Evolutionary conservation across 768 basidiomycete species (phyloP), one percentile per base, ranked within the genome.

Genomic region (Suillus americanus): DNA sequence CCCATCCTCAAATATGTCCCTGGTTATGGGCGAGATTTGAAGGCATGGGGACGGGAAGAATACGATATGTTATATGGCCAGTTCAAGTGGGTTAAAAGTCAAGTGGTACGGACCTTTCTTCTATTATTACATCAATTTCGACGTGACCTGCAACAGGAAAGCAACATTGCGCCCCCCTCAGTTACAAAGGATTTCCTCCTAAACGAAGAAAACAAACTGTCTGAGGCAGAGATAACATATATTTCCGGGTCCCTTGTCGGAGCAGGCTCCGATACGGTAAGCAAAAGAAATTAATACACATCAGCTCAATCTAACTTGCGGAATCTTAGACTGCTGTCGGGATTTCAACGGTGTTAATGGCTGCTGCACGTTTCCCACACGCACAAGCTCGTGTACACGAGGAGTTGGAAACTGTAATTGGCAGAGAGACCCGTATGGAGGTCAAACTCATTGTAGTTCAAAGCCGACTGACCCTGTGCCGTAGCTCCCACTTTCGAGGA

Each of bases 171-270:
- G 0, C 53, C 69, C 5, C 53, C 65, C 16, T 78, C 83, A 5
- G 86, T 89, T 55, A 85, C 82, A 1, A 83, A 81, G 69, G 84
- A 85, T 62, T 80, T 86, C 46, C 69, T 87, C 3, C 82, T 83
- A 45, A 79, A 78, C 2, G 68, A 70, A 0, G 82, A 85, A 46
- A 80, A 84, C 16, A 80, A 80, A 14, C 74, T 88, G 3, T 79
- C 81, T 6, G 81, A 84, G 62, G 73, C 80, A 18, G 86, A 89
- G 66, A 80, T 79, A 0, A 82, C 86, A 0, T 89, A 85, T 71
- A 80, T 89, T 28, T 82, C 83, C 2, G 87, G 87, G 1, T 82
- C 83, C 10, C 83, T 89, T 74, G 85, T 87, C 51, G 87, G 86
- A 25, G 87, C 88, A 23, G 86, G 87, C 0, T 82, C 84, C 1